A percentile compares a stretch with the other conserved stretches of the same genome.
phyloP scores from a whole-genome alignment of 1,284 basidiomycete genomes.

The Earliella scabrosa region DNA sequence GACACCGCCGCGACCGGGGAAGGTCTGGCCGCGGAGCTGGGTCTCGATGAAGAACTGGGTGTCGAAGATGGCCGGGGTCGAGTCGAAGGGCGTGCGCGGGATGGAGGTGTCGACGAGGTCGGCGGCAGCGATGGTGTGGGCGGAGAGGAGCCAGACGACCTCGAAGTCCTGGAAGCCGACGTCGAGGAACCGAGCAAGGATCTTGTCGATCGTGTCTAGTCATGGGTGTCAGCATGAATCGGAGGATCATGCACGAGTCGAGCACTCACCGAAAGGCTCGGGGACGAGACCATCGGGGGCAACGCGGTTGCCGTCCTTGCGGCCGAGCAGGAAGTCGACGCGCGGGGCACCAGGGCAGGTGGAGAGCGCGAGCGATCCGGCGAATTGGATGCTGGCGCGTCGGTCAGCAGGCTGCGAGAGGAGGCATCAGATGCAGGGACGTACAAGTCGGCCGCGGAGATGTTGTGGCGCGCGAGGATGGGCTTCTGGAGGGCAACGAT shows the following conservation, averaged over 20 bases:
- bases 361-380: conserved; percentile 32
- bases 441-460: conserved; percentile 5
- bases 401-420: not conserved
- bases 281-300: conserved; percentile 2
- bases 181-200: conserved; percentile 8
- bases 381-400: conserved; percentile 28
- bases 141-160: conserved; percentile 11
- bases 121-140: not conserved
- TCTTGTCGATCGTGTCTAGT: conserved; percentile 1
- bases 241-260: no score
- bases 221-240: not conserved
- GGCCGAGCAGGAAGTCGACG: conserved; percentile 29
- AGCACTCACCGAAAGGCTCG: not conserved
- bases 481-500: conserved; percentile 2
- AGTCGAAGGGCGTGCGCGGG: conserved; percentile 5
- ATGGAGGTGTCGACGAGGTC: not conserved
- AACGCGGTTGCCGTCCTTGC: conserved; percentile 1
- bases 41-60: conserved; percentile 3
- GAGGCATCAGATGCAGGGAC: not conserved
- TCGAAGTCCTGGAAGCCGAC: conserved; percentile 17
- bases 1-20: conserved; percentile 30
- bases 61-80: conserved; percentile 1
- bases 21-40: conserved; percentile 31
- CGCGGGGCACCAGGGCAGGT: conserved; percentile 33
- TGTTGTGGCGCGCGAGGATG: conserved; percentile 1